Base-by-base conservation (phyloP, 169 alveolate species). In the Eimeria nieschulzi region DNA sequence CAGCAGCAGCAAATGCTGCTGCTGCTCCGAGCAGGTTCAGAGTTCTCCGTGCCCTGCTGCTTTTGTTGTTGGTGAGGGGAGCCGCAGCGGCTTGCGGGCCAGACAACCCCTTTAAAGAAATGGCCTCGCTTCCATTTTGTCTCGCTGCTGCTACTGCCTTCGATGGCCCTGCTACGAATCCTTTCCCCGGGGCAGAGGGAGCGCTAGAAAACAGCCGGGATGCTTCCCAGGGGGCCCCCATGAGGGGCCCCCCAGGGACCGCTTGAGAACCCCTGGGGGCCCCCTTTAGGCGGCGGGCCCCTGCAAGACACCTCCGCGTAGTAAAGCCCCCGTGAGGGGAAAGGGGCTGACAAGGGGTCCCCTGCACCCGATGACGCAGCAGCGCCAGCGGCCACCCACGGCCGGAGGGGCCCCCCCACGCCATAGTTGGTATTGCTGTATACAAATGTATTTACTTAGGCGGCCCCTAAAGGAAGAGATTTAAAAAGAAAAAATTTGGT, bases 1-100 rank as follows among this genome's bases (percentile, higher is more conserved):
- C 83, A 7, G 83, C 83, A 7, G 83, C 61, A 70, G 78, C 78
- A 70, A 26, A 39, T n/a, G 78, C 78, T 55, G 64, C 64, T 55
- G 64, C 64, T 55, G 64, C 64, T 55, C 19, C 64, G 19, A 55
- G 64, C 73, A 64, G 73, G 33, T 64, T 64, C 73, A 64, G 73
- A 15, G 25, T 25, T 17, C 46, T 23, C 25, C 63, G 26, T 23
- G 10, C 54, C 54, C 46, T 71, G 56, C 80, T 73, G 21, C 61
- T 25, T 23, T 33, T 26, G 25, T 46, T 26, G 63, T 61, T 46
- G 64, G 54, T 73, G 56, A 23, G 25, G 23, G 73, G 19, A 64
- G 73, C 25, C 10, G 73, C 9, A n/a, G 9, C 73, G 9, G 33
- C 73, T 13, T 12, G 33, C 9, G 73, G 25, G 25, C 25, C 9